Base-by-base conservation (phyloP, 2,329 filamentous ascomycete genomes). In the Pseudopyricularia cyperi region DNA sequence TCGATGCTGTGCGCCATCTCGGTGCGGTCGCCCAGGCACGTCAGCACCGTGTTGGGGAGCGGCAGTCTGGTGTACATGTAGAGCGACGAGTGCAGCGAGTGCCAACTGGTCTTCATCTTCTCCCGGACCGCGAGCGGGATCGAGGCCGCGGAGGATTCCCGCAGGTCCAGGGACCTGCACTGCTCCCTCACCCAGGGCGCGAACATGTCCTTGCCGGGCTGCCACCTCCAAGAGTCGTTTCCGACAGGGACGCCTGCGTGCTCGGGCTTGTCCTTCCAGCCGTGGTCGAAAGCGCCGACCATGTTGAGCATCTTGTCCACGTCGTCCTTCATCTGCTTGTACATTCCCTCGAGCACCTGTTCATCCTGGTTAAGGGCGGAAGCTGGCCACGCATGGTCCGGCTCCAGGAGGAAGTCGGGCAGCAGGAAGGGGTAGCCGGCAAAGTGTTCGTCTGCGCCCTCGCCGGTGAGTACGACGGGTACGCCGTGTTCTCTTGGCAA, bases 371-470 rank as follows among this genome's bases (percentile, higher is more conserved):
- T 47, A 4, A 67, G 57, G 1, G 55, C 46, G n/a, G 60, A 59
- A 1, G 63, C 56, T 0, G 62, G 59, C 61, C 61, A 64, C n/a
- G 67, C 55, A 7, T 48, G 50, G 56, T 80, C 77, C 1, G 68
- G 57, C 56, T 78, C 76, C 11, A 68, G 66, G 2, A 80, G 64
- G 51, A 68, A 70, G 51, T 79, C 74, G 1, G 67, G 61, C 0
- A 68, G 57, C 52, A 73, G 73, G 47, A 67, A 62, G 0, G 66
- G 61, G 55, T 80, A 80, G 30, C 77, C 77, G 2, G 65, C 70
- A 58, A 80, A 79, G 50, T 72, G 66, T 62, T 79, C 76, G 55
- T 79, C 76, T 8, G 73, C 62, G 4, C 74, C 74, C 57, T 77
- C 73, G 22, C 70, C 69, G 0, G 74, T 77, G 4, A 80, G 62